Evolutionary conservation across 129 eudicot genomes (phyloP), one percentile per base, ranked within the genome.

Genomic region (Artemisia argyi): DNA sequence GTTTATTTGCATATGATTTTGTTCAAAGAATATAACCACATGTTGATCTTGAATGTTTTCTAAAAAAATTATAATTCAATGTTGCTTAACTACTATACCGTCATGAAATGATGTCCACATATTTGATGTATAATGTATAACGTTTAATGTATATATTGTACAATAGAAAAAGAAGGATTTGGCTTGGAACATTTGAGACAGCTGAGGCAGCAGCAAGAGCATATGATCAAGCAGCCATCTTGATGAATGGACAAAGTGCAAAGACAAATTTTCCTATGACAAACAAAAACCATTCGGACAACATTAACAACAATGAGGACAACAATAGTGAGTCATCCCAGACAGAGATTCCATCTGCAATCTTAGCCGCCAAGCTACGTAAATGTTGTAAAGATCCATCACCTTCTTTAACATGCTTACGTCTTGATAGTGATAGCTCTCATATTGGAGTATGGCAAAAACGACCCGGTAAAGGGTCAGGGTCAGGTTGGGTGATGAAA

Each of bases 391-490:
- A 84, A 75, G 85, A 78, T 59, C 90, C 89, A 1, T 78, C 96
- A 1, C 85, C 96, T 19, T 82, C 96, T 0, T 80, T 89, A 35
- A 86, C 92, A 13, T 89, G 96, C 61, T 55, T 89, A 56, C 78
- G 96, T 69, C 90, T 89, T 16, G 96, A 89, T 76, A 75, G 79
- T 30, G 90, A 84, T 61, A 86, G 63, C 19, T 86, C 92, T 32
- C 91, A 84, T 65, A 79, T 89, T n/a, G 96, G 96, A 0, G 90
- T 89, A n/a, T 89, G 96, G 96, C 96, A 89, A 64, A 89, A 89
- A 52, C 74, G 90, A 0, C 87, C 96, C 3, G 96, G 96, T 10
- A 58, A 73, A 65, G 75, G 80, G 22, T 84, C 96, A 0, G 81
- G 79, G 0, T 86, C 92, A 1, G 84, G 81, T 50, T 89, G 96